Conservation (phyloP, 1,284 basidiomycete species). For the Malassezia vespertilionis region DNA sequence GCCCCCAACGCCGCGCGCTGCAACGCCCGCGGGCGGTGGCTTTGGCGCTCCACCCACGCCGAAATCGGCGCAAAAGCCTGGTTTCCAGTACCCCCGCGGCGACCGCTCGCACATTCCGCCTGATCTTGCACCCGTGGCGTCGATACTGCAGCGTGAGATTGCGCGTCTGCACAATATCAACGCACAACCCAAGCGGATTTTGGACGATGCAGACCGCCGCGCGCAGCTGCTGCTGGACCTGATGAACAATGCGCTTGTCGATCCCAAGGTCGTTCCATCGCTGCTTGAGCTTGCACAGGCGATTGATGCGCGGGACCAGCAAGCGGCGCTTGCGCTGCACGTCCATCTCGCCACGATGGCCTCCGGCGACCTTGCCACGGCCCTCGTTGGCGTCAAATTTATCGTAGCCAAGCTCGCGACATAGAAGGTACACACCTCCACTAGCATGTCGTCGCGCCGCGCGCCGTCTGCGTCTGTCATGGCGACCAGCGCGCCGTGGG, state of each 20-base stretch:
- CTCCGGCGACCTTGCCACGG: slow-evolving; percentile 34
- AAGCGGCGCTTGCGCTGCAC: slow-evolving; percentile 34
- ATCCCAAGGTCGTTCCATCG: slow-evolving; percentile 29
- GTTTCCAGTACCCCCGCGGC: slow-evolving; percentile 72
- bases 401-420: slow-evolving; percentile 24
- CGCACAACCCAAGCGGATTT: slow-evolving; percentile 67
- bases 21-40: slow-evolving; percentile 43
- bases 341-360: slow-evolving; percentile 38
- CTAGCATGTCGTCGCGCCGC: too few species aligned
- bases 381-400: slow-evolving; percentile 43
- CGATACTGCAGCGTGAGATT: slow-evolving; percentile 39
- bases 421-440: slow-evolving; percentile 4
- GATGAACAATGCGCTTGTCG: slow-evolving; percentile 75
- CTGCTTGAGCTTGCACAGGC: slow-evolving; percentile 43
- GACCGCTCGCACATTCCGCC: slow-evolving; percentile 83
- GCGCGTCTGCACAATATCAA: slow-evolving; percentile 23
- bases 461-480: neutral
- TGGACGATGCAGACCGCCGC: slow-evolving; percentile 76
- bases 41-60: slow-evolving; percentile 37
- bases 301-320: slow-evolving; percentile 38
- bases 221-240: slow-evolving; percentile 78
- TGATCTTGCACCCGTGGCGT: slow-evolving; percentile 58
- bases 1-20: slow-evolving; percentile 9
- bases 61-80: slow-evolving; percentile 23
- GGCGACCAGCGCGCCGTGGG: neutral